phyloP scores from a whole-genome alignment of 2,329 filamentous ascomycete genomes.

The Pyrenophora graminea region DNA sequence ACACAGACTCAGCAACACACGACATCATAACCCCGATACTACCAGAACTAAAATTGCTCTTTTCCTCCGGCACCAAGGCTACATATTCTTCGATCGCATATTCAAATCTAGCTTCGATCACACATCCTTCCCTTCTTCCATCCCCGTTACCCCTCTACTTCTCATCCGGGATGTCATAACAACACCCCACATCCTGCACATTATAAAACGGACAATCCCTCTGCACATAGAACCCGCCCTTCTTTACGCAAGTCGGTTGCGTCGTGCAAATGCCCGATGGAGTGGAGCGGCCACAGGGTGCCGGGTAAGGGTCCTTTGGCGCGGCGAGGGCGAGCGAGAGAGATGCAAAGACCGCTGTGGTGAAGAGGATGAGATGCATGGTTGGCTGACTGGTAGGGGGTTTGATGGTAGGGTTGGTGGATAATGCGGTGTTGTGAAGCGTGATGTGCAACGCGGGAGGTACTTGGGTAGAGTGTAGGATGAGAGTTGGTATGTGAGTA shows the following conservation, averaged over 20 bases:
- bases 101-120: not conserved
- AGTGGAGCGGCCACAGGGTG: conserved; percentile 33
- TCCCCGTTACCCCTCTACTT: conserved; percentile 2
- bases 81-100: not conserved
- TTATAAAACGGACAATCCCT: conserved; percentile 38
- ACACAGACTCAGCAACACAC: too few species aligned
- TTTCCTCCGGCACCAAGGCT: not conserved
- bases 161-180: conserved; percentile 32
- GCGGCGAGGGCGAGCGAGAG: conserved; percentile 23
- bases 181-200: conserved; percentile 37
- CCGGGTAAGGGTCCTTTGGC: conserved; percentile 33
- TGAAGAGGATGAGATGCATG: conserved; percentile 22
- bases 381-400: not conserved
- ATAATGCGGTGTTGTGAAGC: too few species aligned
- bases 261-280: conserved; percentile 37
- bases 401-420: not conserved
- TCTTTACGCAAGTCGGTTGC: conserved; percentile 27
- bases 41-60: not conserved
- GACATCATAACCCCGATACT: not conserved
- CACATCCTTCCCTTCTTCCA: too few species aligned
- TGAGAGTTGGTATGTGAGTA: not conserved
- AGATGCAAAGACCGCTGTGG: conserved; percentile 18
- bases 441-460: not conserved
- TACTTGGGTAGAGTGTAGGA: not conserved
- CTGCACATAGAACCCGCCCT: conserved; percentile 38